These are phyloP conservation scores for Naegleria fowleri DNA, from an alignment of 208 protist species.

Conservation along the genomic window DNA sequence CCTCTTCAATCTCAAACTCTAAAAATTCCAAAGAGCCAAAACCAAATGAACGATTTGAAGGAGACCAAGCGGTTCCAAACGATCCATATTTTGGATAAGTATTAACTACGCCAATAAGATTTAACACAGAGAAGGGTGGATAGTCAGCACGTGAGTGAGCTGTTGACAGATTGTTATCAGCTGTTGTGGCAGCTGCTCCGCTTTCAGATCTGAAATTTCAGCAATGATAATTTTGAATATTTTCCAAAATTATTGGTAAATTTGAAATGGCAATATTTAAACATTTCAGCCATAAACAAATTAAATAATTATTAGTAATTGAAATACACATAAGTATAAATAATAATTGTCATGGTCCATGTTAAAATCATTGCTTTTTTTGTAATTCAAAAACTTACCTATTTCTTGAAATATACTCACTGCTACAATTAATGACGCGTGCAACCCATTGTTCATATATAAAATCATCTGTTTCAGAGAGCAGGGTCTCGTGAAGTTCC, in stretches of 20 bases:
- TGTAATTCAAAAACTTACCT: not conserved
- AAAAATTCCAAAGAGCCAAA: conserved; percentile 1
- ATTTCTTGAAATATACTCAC: not conserved
- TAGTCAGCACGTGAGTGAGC: conserved; percentile 3
- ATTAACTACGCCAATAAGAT: not conserved
- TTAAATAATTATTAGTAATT: too few relatives aligned
- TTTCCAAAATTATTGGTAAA: too few relatives aligned
- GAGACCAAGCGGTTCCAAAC: not conserved
- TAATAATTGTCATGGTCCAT: too few relatives aligned
- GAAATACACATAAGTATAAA: too few relatives aligned
- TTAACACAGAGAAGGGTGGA: not conserved
- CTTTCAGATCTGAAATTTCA: not conserved
- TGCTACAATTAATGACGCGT: not conserved
- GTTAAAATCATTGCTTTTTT: too few relatives aligned
- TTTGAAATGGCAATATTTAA: too few relatives aligned
- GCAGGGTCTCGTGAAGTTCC: not conserved
- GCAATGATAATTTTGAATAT: too few relatives aligned
- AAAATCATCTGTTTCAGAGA: not conserved
- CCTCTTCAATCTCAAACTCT: not conserved
- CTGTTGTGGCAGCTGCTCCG: not conserved
- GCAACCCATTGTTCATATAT: not conserved
- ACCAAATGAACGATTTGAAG: not conserved
- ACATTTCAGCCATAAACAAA: too few relatives aligned
- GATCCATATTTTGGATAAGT: conserved; percentile 19
- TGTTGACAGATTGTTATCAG: not conserved